Base-by-base conservation (phyloP, 371 early-diverging fungal species). In the Dichotomocladium elegans region DNA sequence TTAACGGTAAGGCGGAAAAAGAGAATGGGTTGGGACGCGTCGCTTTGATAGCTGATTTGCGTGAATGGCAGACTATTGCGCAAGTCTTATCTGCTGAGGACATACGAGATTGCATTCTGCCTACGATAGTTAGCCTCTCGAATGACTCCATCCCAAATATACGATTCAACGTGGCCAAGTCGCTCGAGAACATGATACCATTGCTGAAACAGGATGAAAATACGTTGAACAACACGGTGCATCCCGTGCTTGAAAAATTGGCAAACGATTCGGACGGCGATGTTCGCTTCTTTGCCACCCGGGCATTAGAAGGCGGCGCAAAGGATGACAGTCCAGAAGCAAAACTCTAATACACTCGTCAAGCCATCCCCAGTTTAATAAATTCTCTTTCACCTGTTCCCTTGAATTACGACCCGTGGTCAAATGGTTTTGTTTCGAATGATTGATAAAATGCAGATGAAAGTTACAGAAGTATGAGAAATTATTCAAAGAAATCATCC, bases 101-200 rank as follows among this genome's bases (percentile, higher is more conserved):
- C 34, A 85, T 97, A 37, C 89, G 87, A 60, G 93, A 93, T 41
- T 77, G 80, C 57, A 86, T 96, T 56, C 59, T 98, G 56, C 98
- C 99, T 12, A 87, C 93, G n/a, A 82, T 96, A 43, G 81, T 81
- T 53, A 81, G 72, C 49, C 82, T 98, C 54, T 87, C 88, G 29
- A 77, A 81, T 35, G 99, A 98, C 63, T 93, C 95, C 14, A 95
- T 98, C 59, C 97, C 99, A 61, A 98, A 98, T 69, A 96, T 98
- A 61, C 93, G 99, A 33, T 98, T 98, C 82, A 98, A 96, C 62
- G 96, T 95, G 14, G 96, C 96, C 48, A 98, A 98, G 70, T 85
- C 91, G 47, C 78, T 95, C 66, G 93, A 92, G 64, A 77, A 80
- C 9, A 64, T 98, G 69, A 80, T 87, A 35, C 91, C 89, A 14